Base-by-base conservation (phyloP, 164 flowering plant genomes). In the Taxillus chinensis region DNA sequence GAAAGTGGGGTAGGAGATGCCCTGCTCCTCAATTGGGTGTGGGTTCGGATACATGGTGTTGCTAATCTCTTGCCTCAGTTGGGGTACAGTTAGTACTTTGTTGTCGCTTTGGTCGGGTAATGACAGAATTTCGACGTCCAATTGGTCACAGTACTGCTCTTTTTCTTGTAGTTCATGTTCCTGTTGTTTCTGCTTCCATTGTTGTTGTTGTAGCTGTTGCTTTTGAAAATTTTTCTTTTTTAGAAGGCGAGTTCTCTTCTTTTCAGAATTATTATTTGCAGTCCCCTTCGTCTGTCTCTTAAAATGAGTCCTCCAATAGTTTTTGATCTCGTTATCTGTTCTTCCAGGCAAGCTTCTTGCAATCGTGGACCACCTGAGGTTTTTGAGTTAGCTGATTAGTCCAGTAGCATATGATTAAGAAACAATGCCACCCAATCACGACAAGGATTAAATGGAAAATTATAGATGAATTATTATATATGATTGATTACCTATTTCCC, bases 291-390 rank as follows among this genome's bases (percentile, higher is more conserved):
- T 64, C 77, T 78, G 80, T 51, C 79, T 79, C 82, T 86, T 84
- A 80, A 86, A 84, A 75, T 86, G 92, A 55, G 92, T 86, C 59
- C 92, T 73, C 93, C 93, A 87, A 60, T 87, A 84, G 73, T 87
- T 87, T 77, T 87, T 87, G 57, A 87, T 87, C 62, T 87, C 93
- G 40, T 87, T 87, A 53, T 87, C 93, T 0, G 93, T 87, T 69
- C 93, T 76, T 60, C 93, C 93, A 0, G 90, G 90, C 57, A 87
- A 69, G 64, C 84, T 83, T 65, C 86, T 55, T 1, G 93, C 93
- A 62, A 87, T 85, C 7, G 85, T 82, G 13, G 93, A 87, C 93
- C 93, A 87, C 71, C 93, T 87, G 64, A 40, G 46, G 54, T 4
- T 37, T 4, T 41, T 54, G 2, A 15, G 46, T 41, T 9, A 49